These are phyloP conservation scores for Globisporangium sylvaticum DNA, from an alignment of 352 stramenopile species.

Conservation along the genomic window DNA sequence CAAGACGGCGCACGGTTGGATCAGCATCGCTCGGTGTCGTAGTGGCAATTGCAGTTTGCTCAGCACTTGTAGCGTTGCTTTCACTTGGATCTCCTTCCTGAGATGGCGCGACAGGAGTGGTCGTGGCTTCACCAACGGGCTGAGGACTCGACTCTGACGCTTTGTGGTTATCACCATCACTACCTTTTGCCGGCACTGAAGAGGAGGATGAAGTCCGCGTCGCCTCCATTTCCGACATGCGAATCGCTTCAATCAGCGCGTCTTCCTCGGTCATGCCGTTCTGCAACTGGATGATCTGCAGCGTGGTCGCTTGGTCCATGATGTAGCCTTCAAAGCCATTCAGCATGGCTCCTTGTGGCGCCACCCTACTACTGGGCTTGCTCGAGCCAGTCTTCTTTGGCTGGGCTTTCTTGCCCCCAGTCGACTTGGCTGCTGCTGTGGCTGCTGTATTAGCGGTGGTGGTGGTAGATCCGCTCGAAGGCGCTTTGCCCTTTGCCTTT, in stretches of 20 bases:
- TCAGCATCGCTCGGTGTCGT: background rate
- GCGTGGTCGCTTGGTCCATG: constrained; percentile 26
- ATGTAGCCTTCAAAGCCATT: constrained; percentile 18
- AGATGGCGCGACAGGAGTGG: background rate
- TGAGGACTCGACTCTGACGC: no score
- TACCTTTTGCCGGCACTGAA: background rate
- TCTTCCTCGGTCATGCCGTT: constrained; percentile 74
- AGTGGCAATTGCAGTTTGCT: background rate
- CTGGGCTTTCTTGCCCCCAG: constrained; percentile 6
- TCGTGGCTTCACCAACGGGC: background rate
- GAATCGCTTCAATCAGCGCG: constrained; percentile 54
- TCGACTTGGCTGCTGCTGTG: background rate
- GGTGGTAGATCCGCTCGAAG: background rate
- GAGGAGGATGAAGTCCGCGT: background rate
- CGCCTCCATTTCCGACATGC: constrained; percentile 41
- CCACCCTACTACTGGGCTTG: background rate
- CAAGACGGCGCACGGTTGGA: background rate
- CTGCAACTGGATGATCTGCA: constrained; percentile 63
- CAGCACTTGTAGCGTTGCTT: background rate
- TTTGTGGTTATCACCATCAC: background rate
- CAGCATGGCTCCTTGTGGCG: background rate
- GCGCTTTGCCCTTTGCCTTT: background rate
- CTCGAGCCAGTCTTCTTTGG: background rate
- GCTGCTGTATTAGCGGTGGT: background rate
- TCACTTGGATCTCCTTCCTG: background rate